These are phyloP conservation scores for Adansonia grandidieri DNA, from an alignment of 441 rosid species.

Conservation along the genomic window DNA sequence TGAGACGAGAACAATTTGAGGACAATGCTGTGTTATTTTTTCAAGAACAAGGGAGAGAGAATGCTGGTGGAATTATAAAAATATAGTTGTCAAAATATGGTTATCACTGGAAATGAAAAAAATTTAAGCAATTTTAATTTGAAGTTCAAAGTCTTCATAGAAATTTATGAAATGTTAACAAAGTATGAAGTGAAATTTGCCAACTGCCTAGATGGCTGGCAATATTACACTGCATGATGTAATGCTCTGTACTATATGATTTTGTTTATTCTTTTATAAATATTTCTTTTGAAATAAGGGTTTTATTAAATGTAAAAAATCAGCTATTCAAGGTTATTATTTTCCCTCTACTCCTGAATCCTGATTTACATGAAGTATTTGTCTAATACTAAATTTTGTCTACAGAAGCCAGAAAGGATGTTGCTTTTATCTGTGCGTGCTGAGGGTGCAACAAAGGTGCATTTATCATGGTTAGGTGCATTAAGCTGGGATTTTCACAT, in stretches of 20 bases:
- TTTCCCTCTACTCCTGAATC: constrained; percentile 21
- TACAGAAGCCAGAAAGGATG: constrained; percentile 91
- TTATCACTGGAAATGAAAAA: background rate
- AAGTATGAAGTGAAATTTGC: background rate
- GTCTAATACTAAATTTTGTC: constrained; percentile 26
- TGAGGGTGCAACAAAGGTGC: constrained; percentile 95
- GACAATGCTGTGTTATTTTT: background rate
- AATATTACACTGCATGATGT: background rate
- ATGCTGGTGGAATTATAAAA: too few relatives aligned
- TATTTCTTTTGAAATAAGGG: constrained; percentile 3
- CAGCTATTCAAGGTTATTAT: constrained; percentile 16
- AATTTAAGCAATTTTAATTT: background rate
- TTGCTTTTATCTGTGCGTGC: constrained; percentile 72
- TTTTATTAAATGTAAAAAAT: background rate
- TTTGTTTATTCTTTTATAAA: background rate
- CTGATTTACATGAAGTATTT: constrained; percentile 5
- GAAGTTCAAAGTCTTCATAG: background rate
- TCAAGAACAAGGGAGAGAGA: background rate
- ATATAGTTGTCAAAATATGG: too few relatives aligned
- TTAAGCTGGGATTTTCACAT: constrained; percentile 28
- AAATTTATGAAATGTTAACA: background rate
- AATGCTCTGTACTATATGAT: background rate
- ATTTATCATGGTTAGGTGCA: constrained; percentile 26
- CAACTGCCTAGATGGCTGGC: background rate
- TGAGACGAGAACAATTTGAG: too few relatives aligned